phyloP scores from a whole-genome alignment of 108 stramenopile species.

The Parietichytrium sp. region DNA sequence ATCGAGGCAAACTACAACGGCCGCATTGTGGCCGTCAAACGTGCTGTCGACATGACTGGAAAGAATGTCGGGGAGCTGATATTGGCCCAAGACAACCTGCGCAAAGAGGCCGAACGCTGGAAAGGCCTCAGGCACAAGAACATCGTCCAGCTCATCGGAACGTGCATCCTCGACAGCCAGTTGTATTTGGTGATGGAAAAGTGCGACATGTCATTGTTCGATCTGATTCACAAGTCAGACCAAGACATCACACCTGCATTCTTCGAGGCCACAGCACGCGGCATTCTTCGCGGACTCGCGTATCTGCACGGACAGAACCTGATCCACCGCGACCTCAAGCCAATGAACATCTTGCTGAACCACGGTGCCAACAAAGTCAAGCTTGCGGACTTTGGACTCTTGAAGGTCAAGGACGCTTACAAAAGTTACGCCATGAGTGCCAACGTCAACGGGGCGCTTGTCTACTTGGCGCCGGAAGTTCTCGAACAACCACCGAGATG shows the following conservation, averaged over 20 bases:
- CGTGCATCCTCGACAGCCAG: not conserved
- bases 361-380: not conserved
- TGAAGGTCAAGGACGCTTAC: not conserved
- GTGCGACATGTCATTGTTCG: not conserved
- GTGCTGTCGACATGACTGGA: too few relatives aligned
- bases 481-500: not conserved
- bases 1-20: too few relatives aligned
- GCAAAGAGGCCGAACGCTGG: not conserved
- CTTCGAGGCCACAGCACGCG: constrained; percentile 1
- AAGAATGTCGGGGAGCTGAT: too few relatives aligned
- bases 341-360: not conserved
- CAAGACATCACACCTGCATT: too few relatives aligned
- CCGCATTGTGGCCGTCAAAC: too few relatives aligned
- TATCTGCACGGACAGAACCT: not conserved
- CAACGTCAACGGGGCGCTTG: not conserved
- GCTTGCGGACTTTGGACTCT: constrained; percentile 17
- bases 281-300: not conserved
- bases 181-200: not conserved
- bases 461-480: constrained; percentile 17
- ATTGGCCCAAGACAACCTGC: too few relatives aligned
- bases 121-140: not conserved
- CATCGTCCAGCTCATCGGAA: constrained; percentile 3
- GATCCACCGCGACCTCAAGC: constrained; percentile 5
- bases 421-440: not conserved
- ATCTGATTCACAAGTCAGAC: constrained; percentile 27